Base-by-base conservation (phyloP, 352 stramenopile genomes). In the Globisporangium rhizosaccharum region DNA sequence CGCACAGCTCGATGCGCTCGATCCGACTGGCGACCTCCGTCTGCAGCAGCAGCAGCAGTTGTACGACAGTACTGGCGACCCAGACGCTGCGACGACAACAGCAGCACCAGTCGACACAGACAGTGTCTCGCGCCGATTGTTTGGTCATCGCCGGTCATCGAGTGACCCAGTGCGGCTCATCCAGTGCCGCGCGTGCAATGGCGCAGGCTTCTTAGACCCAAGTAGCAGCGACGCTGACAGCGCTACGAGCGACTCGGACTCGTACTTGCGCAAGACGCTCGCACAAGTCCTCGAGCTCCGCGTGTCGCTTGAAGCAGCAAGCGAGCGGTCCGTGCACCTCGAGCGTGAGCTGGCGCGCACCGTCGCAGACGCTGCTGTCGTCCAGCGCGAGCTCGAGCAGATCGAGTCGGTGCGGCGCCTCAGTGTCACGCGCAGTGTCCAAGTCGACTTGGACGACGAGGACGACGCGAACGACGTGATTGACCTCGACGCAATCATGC, bases 251-350 rank as follows among this genome's bases (percentile, higher is more conserved):
- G 76, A 82, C 30, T 55, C 75, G 0, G 73, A 82, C 26, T 76
- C 73, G 33, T 89, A 89, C 51, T 50, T 89, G 33, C 67, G 79
- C 20, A 85, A 80, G 51, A 89, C 79, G 18, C 64, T 89, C 2
- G 66, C 71, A 8, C 79, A 87, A 57, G 79, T 88, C 9, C 57
- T 88, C 0, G 76, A 88, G 51, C 46, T 86, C 4, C 83, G 84
- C 37, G 66, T 65, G 0, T 49, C 68, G 4, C 36, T 88, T 0
- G 75, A 82, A 7, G 70, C 80, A 26, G 57, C 67, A 3, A 79
- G 59, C 20, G 62, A 30, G 0, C 70, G 66, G n/a, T 58, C 63
- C 2, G 50, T 66, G 20, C 45, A 72, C 37, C 55, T 83, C 14
- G 76, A 85, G 50, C 56, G 67, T 2, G 47, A 85, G 56, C 47